phyloP scores from a whole-genome alignment of 1,139 yeast species.

The Yamadazyma sp. region DNA sequence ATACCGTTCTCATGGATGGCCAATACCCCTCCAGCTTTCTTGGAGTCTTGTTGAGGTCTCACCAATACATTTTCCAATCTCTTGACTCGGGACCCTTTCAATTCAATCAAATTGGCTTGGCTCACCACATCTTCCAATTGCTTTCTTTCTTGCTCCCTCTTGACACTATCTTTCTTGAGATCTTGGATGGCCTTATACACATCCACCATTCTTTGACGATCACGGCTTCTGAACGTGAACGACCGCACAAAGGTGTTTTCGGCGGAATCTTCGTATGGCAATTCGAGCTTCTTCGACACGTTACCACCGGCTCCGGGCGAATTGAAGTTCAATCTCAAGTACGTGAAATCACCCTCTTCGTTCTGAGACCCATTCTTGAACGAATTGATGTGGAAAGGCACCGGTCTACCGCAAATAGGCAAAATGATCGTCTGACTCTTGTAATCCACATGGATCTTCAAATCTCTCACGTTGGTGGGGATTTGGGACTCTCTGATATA shows the following conservation, averaged over 20 bases:
- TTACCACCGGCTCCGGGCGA: conserved; percentile 88
- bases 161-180: conserved; percentile 86
- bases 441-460: conserved; percentile 83
- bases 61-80: conserved; percentile 86
- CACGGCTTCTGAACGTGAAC: conserved; percentile 85
- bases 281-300: conserved; percentile 66
- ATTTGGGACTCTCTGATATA: conserved; percentile 91
- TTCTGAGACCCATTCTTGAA: conserved; percentile 93
- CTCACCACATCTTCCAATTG: conserved; percentile 93
- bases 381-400: conserved; percentile 93
- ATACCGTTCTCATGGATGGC: conserved; percentile 96
- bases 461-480: conserved; percentile 78
- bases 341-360: conserved; percentile 95
- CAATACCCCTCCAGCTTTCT: conserved; percentile 87
- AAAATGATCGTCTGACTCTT: conserved; percentile 85
- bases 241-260: conserved; percentile 86
- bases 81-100: conserved; percentile 75
- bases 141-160: conserved; percentile 87
- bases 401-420: conserved; percentile 95
- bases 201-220: conserved; percentile 88
- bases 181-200: conserved; percentile 89
- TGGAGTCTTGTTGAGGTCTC: conserved; percentile 95
- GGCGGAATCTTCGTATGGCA: conserved; percentile 88
- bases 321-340: conserved; percentile 85
- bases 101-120: conserved; percentile 84